These are phyloP conservation scores for Tricholoma matsutake DNA, from an alignment of 768 basidiomycete genomes.

Conservation along the genomic window DNA sequence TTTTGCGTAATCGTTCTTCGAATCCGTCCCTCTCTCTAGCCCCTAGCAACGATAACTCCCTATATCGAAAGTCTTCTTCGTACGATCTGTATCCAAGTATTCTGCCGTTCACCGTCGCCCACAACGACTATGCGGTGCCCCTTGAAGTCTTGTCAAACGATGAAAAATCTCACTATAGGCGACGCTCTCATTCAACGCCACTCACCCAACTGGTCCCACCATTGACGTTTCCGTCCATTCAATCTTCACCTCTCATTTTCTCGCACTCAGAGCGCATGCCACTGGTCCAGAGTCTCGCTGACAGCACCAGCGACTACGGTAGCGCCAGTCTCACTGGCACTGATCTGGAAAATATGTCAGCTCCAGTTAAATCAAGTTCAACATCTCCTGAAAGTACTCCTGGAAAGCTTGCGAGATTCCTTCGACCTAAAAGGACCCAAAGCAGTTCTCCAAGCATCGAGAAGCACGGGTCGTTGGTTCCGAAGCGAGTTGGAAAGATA, in stretches of 20 bases:
- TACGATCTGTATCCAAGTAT: conserved; percentile 11
- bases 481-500: conserved; percentile 2
- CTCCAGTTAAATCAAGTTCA: not conserved
- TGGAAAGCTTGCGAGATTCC: conserved; percentile 3
- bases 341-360: not conserved
- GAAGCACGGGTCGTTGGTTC: not conserved
- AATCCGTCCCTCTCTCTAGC: conserved; percentile 33
- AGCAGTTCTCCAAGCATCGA: not conserved
- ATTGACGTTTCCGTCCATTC: conserved; percentile 1
- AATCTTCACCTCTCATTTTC: not conserved
- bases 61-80: conserved; percentile 5
- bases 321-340: conserved; percentile 15
- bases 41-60: conserved; percentile 11
- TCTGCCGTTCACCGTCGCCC: not conserved
- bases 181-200: conserved; percentile 20
- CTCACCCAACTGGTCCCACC: conserved; percentile 2
- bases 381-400: conserved; percentile 2
- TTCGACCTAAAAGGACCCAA: conserved; percentile 1
- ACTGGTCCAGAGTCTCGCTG: conserved; percentile 5
- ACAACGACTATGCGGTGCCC: conserved; percentile 1
- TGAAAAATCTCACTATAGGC: conserved; percentile 14
- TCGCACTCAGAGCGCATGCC: conserved; percentile 3
- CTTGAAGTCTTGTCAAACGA: not conserved
- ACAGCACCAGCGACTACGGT: conserved; percentile 7
- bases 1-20: conserved; percentile 57